These are phyloP conservation scores for Pseudopithomyces chartarum DNA, from an alignment of 2,329 filamentous ascomycete species.

Conservation along the genomic window DNA sequence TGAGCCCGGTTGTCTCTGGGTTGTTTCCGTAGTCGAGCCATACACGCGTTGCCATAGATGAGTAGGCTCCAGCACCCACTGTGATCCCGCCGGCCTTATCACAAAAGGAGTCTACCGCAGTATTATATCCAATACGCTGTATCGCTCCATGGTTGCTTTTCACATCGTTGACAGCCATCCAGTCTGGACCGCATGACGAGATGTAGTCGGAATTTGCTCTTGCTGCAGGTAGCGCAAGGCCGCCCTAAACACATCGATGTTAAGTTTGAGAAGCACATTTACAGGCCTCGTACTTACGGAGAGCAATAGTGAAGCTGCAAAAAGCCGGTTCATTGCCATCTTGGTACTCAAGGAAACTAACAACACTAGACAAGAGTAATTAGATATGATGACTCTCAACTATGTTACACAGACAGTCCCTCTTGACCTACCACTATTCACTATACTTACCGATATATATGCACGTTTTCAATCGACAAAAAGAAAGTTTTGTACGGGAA, in stretches of 20 bases:
- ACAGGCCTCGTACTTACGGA: neutral
- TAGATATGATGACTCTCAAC: too few relatives aligned
- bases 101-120: constrained; percentile 20
- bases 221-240: neutral
- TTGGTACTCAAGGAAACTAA: neutral
- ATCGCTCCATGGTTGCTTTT: constrained; percentile 13
- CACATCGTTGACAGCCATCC: constrained; percentile 16
- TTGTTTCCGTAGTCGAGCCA: constrained; percentile 16
- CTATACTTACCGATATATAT: too few relatives aligned
- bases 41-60: constrained; percentile 16
- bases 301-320: neutral
- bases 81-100: constrained; percentile 12
- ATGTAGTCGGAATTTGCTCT: constrained; percentile 9
- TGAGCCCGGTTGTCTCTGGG: constrained; percentile 14
- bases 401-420: too few relatives aligned
- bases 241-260: neutral
- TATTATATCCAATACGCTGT: constrained; percentile 15
- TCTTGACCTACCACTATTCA: too few relatives aligned
- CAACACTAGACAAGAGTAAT: too few relatives aligned
- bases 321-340: neutral
- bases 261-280: neutral
- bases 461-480: too few relatives aligned
- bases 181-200: constrained; percentile 10
- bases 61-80: constrained; percentile 11
- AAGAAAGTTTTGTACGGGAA: too few relatives aligned